Conservation (phyloP, 2,329 filamentous ascomycete species). For the Albophoma yamanashiensis region DNA sequence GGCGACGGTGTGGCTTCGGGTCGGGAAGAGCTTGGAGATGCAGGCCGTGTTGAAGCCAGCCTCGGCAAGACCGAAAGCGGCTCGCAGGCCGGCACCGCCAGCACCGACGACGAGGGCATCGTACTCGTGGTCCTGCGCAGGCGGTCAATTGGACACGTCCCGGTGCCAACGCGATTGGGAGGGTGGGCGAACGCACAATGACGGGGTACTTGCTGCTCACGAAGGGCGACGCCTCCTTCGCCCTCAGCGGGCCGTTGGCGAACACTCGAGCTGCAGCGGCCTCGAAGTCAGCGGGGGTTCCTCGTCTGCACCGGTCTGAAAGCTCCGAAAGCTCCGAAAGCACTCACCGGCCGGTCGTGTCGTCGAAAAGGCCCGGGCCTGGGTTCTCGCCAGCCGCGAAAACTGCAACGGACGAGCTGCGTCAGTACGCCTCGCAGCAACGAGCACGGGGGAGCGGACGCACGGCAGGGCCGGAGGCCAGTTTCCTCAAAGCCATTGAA, state of each 20-base stretch:
- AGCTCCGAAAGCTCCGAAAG: no score
- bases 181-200: slow-evolving; percentile 51
- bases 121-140: slow-evolving; percentile 84
- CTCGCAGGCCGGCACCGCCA: slow-evolving; percentile 70
- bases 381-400: slow-evolving; percentile 49
- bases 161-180: slow-evolving; percentile 49
- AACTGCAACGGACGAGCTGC: slow-evolving; percentile 37
- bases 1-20: slow-evolving; percentile 75
- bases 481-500: slow-evolving; percentile 53
- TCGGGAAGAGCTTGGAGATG: slow-evolving; percentile 80
- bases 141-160: slow-evolving; percentile 10
- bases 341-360: slow-evolving; percentile 66
- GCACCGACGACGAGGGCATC: slow-evolving; percentile 92
- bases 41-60: slow-evolving; percentile 85
- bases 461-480: slow-evolving; percentile 45
- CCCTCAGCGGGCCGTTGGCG: slow-evolving; percentile 73
- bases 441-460: slow-evolving; percentile 20
- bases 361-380: slow-evolving; percentile 75
- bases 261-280: slow-evolving; percentile 62
- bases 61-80: slow-evolving; percentile 77
- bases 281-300: neutral
- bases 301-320: neutral
- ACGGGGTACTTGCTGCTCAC: slow-evolving; percentile 88
- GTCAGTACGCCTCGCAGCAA: neutral
- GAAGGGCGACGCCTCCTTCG: slow-evolving; percentile 84